Percentiles rank a stretch among this genome's conserved stretches.
These are phyloP conservation scores for Pseudopithomyces maydicus DNA, from an alignment of 2,329 filamentous ascomycete species.

Conservation along the genomic window DNA sequence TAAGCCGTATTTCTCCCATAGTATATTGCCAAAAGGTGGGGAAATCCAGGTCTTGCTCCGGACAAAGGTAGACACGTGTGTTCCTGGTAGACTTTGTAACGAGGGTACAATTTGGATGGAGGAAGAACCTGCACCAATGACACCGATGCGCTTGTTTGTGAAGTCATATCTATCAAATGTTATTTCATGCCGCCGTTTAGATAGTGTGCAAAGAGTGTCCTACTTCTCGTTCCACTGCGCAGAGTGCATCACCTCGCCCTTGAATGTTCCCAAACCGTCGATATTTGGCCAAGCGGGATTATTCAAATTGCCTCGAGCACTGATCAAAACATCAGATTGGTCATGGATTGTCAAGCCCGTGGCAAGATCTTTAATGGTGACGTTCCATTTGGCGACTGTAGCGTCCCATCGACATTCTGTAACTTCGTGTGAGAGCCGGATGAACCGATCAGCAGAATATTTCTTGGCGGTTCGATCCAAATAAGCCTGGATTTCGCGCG, in stretches of 20 bases:
- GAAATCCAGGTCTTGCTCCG: conserved; percentile 45
- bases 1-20: conserved; percentile 42
- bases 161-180: conserved; percentile 33
- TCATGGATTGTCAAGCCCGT: conserved; percentile 34
- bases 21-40: conserved; percentile 34
- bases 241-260: conserved; percentile 44
- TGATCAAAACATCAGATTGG: conserved; percentile 35
- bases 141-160: conserved; percentile 38
- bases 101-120: conserved; percentile 50
- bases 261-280: conserved; percentile 35
- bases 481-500: conserved; percentile 45
- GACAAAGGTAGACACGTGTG: conserved; percentile 37
- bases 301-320: conserved; percentile 40
- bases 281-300: conserved; percentile 41
- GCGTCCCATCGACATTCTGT: conserved; percentile 41
- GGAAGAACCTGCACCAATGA: conserved; percentile 43
- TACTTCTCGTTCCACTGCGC: conserved; percentile 42
- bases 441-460: conserved; percentile 44
- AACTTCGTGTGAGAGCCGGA: conserved; percentile 44
- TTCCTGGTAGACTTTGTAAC: conserved; percentile 42
- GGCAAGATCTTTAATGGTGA: conserved; percentile 38
- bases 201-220: not conserved
- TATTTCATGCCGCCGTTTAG: conserved; percentile 1
- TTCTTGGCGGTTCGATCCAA: conserved; percentile 41
- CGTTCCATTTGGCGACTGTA: conserved; percentile 41